phyloP scores from a whole-genome alignment of 1,284 basidiomycete species.

The Sutorius eximius region DNA sequence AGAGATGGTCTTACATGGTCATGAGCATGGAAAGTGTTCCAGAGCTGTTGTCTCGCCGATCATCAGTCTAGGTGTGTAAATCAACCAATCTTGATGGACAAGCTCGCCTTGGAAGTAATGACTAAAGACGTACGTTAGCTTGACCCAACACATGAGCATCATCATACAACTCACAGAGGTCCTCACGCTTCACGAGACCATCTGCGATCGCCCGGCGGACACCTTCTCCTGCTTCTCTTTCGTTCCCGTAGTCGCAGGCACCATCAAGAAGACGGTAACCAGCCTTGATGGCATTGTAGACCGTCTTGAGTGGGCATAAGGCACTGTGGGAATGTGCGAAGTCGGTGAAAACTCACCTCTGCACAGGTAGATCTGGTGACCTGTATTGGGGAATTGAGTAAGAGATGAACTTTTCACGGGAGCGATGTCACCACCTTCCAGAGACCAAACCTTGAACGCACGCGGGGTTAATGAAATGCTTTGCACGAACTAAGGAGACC shows the following conservation, averaged over 20 bases:
- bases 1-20: constrained; percentile 54
- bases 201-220: constrained; percentile 73
- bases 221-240: constrained; percentile 82
- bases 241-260: constrained; percentile 83
- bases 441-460: constrained; percentile 55
- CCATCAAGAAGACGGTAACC: constrained; percentile 84
- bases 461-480: neutral
- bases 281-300: constrained; percentile 69
- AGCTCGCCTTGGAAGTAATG: constrained; percentile 64
- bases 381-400: constrained; percentile 35
- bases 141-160: neutral
- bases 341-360: constrained; percentile 43
- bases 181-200: constrained; percentile 72
- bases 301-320: constrained; percentile 42
- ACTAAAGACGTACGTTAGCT: constrained; percentile 37
- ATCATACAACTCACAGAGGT: constrained; percentile 62
- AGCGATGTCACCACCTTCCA: constrained; percentile 57
- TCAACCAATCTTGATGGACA: neutral
- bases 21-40: constrained; percentile 79
- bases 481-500: constrained; percentile 9
- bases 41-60: constrained; percentile 47
- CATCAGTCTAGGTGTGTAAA: constrained; percentile 1
- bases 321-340: neutral
- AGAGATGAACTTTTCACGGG: constrained; percentile 14
- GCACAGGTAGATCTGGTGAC: constrained; percentile 58